Base-by-base conservation (phyloP, 768 basidiomycete genomes). In the Ramaria rubella region DNA sequence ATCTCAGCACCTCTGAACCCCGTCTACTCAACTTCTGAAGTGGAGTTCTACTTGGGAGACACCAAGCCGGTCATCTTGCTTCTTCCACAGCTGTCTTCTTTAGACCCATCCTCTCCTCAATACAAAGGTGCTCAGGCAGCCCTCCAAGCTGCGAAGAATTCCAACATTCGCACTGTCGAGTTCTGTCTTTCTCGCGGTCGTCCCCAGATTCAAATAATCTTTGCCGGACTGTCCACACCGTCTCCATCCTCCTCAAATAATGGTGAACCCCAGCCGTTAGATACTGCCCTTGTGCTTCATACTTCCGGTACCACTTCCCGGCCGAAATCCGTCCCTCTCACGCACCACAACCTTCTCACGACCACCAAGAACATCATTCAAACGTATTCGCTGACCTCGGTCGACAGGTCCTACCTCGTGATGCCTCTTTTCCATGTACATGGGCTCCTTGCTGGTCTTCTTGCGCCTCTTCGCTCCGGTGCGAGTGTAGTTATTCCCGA, bases 361-460 rank as follows among this genome's bases (percentile, higher is more conserved):
- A 70, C 70, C 0, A 64, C 69, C 33, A 43, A 55, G 12, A 72
- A 72, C 55, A 68, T 72, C 55, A 55, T 67, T 43, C 55, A 65
- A 21, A 70, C 69, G 6, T 72, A 72, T 58, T 61, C 64, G 17
- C 66, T 72, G 30, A 62, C 68, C 14, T 57, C 65, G 1, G 24
- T 51, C 8, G 70, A 72, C 45, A 49, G 64, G 4, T 66, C 64
- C 9, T 68, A 68, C 60, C 66, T 72, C 29, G 70, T 78, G 71
- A 80, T 78, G 82, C 81, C 81, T 42, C 70, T 80, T 23, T 82
- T 81, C 69, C 80, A 81, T 60, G 80, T 82, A 38, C 81, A 81
- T 27, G 82, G 81, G 21, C 78, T 83, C 46, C 76, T 82, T 36
- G 77, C 79, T 48, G 82, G 80, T 62, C 71, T 83, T 19, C 70